These are phyloP conservation scores for Colletotrichum zoysiae DNA, from an alignment of 2,329 filamentous ascomycete genomes.

Conservation along the genomic window DNA sequence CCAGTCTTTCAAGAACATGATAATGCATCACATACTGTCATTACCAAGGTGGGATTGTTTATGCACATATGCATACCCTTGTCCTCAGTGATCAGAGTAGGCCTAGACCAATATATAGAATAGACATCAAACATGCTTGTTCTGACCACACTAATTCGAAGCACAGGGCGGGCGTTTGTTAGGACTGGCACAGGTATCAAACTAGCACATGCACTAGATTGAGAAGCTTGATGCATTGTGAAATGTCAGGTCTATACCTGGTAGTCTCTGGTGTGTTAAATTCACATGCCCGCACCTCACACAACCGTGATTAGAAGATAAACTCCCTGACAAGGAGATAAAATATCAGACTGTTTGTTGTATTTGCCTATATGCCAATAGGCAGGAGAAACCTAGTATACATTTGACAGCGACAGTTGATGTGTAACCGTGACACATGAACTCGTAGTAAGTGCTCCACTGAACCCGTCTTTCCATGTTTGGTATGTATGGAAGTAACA, in stretches of 20 bases:
- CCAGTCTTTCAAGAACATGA: background rate
- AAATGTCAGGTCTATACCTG: background rate
- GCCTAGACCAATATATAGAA: background rate
- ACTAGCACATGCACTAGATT: background rate
- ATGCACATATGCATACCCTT: background rate
- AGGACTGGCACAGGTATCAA: background rate
- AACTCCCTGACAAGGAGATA: background rate
- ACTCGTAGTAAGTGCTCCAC: constrained; percentile 17
- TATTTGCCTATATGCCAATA: constrained; percentile 25
- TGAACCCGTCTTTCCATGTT: constrained; percentile 16
- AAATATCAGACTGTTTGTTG: constrained; percentile 20
- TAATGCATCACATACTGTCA: no score
- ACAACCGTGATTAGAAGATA: background rate
- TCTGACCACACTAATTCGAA: background rate
- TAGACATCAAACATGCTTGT: background rate
- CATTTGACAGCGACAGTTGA: constrained; percentile 24
- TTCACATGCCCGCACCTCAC: background rate
- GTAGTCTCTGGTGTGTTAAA: background rate
- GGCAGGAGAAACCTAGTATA: constrained; percentile 34
- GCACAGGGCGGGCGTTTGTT: background rate
- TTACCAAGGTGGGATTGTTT: background rate
- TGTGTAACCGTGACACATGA: constrained; percentile 28
- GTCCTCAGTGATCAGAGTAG: background rate
- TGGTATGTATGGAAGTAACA: constrained; percentile 30
- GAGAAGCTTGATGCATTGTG: background rate